A percentile compares a stretch with the other conserved stretches of the same genome.
Evolutionary conservation across 2,329 filamentous ascomycete genomes (phyloP).

Genomic region (Tolypocladium nubicola): DNA sequence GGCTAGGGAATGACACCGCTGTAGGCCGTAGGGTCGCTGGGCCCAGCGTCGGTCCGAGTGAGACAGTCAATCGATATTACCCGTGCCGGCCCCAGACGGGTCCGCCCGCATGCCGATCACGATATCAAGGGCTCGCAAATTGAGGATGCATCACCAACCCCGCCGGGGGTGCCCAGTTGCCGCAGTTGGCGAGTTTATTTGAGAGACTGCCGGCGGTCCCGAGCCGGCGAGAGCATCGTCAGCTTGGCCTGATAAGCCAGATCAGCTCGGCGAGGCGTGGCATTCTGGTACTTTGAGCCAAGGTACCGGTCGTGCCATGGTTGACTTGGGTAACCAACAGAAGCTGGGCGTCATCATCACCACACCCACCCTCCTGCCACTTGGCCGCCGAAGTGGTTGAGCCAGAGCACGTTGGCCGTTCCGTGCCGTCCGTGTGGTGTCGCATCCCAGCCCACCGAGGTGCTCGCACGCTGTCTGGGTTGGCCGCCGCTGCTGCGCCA

Average conservation of each 20-base stretch:
- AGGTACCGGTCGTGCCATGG: not conserved
- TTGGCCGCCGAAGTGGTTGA: not conserved
- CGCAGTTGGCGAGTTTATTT: not conserved
- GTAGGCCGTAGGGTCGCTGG: not conserved
- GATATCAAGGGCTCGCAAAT: not conserved
- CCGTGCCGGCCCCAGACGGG: not conserved
- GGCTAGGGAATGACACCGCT: not conserved
- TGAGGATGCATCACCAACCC: not conserved
- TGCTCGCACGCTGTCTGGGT: not conserved
- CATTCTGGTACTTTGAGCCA: not conserved
- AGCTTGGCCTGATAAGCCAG: not conserved
- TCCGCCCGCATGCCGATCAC: not conserved
- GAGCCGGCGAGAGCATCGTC: not conserved
- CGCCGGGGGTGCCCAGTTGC: not conserved
- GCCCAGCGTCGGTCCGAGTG: not conserved
- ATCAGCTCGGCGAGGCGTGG: not conserved
- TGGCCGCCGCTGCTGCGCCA: not conserved
- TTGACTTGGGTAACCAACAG: not conserved
- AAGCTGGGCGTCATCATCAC: not conserved
- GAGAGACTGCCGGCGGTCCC: not conserved
- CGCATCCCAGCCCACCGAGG: not conserved
- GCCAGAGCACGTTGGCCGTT: not conserved
- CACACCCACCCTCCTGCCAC: not conserved
- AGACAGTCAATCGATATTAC: not conserved
- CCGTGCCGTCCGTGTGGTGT: not conserved